These are phyloP conservation scores for Auriscalpium microsporum DNA, from an alignment of 768 basidiomycete species.

Conservation along the genomic window DNA sequence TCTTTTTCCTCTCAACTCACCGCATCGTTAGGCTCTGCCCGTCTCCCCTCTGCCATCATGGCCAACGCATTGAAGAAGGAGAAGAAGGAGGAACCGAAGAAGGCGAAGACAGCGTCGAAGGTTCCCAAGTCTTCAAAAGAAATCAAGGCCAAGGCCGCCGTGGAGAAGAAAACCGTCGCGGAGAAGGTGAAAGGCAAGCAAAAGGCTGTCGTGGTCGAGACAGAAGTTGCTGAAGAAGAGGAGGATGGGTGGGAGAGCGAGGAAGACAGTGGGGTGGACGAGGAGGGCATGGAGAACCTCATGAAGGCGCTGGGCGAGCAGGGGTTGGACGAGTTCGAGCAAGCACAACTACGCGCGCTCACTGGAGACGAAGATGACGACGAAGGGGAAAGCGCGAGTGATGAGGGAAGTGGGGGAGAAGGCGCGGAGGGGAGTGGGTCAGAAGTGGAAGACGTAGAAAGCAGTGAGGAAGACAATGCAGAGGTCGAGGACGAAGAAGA, in stretches of 20 bases:
- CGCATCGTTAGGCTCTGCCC: background rate
- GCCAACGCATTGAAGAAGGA: background rate
- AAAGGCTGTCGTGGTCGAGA: background rate
- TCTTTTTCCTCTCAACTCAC: too few relatives aligned
- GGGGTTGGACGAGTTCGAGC: slow-evolving; percentile 56
- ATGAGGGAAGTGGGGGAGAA: slow-evolving; percentile 5
- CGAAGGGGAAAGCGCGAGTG: slow-evolving; percentile 20
- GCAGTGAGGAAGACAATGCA: slow-evolving; percentile 28
- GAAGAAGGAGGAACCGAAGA: background rate
- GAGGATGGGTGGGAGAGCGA: slow-evolving; percentile 9
- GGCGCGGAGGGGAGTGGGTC: slow-evolving; percentile 5
- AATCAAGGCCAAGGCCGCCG: too few relatives aligned
- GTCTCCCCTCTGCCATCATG: background rate
- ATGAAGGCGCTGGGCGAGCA: slow-evolving; percentile 56
- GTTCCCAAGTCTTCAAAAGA: background rate
- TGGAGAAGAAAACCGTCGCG: background rate
- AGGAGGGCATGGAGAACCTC: slow-evolving; percentile 48
- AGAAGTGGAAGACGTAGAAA: slow-evolving; percentile 28
- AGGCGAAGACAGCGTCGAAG: background rate
- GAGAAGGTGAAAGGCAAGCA: background rate
- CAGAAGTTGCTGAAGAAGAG: slow-evolving; percentile 1
- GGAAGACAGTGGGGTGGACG: slow-evolving; percentile 38
- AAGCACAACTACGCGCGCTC: slow-evolving; percentile 41
- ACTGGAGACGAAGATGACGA: slow-evolving; percentile 24
- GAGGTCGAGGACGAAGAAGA: slow-evolving; percentile 22